Conservation (phyloP, 331 rosid genomes). For the Acacia concinna region DNA sequence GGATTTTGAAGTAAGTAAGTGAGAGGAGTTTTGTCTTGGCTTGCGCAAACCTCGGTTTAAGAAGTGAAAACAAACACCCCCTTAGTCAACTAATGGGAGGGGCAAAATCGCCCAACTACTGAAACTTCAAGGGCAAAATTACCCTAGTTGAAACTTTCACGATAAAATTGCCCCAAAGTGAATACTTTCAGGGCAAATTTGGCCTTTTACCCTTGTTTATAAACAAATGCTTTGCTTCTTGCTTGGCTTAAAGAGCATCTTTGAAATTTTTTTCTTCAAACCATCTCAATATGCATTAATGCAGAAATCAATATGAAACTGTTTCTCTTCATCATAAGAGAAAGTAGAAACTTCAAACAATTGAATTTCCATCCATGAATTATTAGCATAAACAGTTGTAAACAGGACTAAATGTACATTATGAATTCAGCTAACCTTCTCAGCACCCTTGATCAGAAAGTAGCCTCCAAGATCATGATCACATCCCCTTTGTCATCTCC, state of each 20-base stretch:
- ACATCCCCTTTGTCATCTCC: constrained; percentile 71
- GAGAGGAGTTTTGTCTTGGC: too few relatives aligned
- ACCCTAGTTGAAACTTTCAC: too few relatives aligned
- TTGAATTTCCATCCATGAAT: background rate
- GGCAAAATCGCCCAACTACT: too few relatives aligned
- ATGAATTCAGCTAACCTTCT: constrained; percentile 59
- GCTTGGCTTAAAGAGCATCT: background rate
- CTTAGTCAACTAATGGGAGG: too few relatives aligned
- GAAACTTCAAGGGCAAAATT: too few relatives aligned
- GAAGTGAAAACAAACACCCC: too few relatives aligned
- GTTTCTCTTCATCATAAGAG: background rate
- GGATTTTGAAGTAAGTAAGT: too few relatives aligned
- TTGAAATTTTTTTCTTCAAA: background rate
- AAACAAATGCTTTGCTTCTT: background rate
- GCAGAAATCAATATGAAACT: background rate
- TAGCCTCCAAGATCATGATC: constrained; percentile 94
- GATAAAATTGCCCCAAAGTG: too few relatives aligned
- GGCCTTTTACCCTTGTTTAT: too few relatives aligned
- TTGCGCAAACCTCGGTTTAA: too few relatives aligned
- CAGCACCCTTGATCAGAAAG: constrained; percentile 89
- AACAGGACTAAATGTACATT: background rate
- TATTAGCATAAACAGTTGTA: background rate
- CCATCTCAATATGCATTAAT: background rate
- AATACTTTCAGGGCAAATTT: too few relatives aligned
- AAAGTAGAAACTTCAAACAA: background rate